phyloP scores from a whole-genome alignment of 306 rosid genomes.

The Coriaria nepalensis region DNA sequence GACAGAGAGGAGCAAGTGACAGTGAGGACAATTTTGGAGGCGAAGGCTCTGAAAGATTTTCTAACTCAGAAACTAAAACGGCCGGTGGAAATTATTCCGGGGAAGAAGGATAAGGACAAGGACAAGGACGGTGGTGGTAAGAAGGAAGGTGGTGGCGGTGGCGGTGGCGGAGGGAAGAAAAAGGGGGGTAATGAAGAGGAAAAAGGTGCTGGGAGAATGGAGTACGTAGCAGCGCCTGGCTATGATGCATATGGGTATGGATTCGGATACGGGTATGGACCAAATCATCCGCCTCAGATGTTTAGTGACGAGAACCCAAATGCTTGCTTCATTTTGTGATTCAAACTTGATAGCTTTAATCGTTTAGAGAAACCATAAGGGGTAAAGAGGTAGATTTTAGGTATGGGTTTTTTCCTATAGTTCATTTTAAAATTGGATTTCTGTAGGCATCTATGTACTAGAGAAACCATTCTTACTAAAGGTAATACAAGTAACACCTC shows the following conservation, averaged over 20 bases:
- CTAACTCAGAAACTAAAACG: constrained; percentile 39
- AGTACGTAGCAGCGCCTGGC: constrained; percentile 11
- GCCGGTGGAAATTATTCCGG: constrained; percentile 44
- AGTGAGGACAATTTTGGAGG: constrained; percentile 60
- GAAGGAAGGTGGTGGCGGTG: constrained; percentile 8
- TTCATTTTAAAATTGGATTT: too few relatives aligned
- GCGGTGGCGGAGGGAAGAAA: constrained; percentile 23
- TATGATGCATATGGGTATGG: constrained; percentile 19
- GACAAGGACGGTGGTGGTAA: constrained; percentile 5
- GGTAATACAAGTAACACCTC: too few relatives aligned
- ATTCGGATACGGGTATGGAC: constrained; percentile 20
- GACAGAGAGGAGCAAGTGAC: constrained; percentile 43
- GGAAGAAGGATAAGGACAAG: constrained; percentile 41
- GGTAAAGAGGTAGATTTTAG: background rate
- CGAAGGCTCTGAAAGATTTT: constrained; percentile 25
- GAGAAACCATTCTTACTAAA: too few relatives aligned
- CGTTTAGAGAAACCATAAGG: background rate
- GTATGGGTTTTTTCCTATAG: too few relatives aligned
- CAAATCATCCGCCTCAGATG: constrained; percentile 38
- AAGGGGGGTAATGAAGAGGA: constrained; percentile 13
- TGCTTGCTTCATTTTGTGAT: constrained; percentile 64
- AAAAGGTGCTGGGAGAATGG: constrained; percentile 19
- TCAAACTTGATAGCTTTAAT: too few relatives aligned
- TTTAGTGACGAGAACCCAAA: constrained; percentile 87
- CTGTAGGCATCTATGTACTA: too few relatives aligned